Evolutionary conservation across 805 yeast genomes (phyloP).

Genomic region (Lipomyces lipofer): DNA sequence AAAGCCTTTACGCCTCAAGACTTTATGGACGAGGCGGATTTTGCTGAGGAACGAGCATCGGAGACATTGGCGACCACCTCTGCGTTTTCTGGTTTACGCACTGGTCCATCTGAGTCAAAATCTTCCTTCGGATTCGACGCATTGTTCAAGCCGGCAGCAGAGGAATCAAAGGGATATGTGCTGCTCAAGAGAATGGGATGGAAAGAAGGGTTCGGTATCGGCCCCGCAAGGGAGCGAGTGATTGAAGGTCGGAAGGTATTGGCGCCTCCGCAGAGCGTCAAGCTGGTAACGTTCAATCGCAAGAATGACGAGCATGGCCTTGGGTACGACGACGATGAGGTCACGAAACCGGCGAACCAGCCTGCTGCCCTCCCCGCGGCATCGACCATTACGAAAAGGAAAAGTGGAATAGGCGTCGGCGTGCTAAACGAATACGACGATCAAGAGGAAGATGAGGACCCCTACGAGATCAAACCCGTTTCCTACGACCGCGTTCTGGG

Average conservation of each 20-base stretch:
- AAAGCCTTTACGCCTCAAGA: constrained; percentile 33
- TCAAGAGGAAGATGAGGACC: constrained; percentile 31
- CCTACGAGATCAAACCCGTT: constrained; percentile 24
- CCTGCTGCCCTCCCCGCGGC: constrained; percentile 7
- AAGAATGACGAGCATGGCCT: constrained; percentile 25
- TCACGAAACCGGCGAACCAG: not conserved
- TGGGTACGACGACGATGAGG: constrained; percentile 27
- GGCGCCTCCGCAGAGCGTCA: constrained; percentile 28
- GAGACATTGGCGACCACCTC: constrained; percentile 25
- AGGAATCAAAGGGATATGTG: constrained; percentile 67
- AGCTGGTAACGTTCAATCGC: not conserved
- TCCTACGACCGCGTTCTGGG: constrained; percentile 13
- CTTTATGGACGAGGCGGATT: constrained; percentile 42
- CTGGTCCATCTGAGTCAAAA: not conserved
- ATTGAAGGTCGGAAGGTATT: constrained; percentile 20
- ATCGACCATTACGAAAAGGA: constrained; percentile 22
- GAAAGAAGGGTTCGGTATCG: constrained; percentile 78
- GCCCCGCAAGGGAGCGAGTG: constrained; percentile 68
- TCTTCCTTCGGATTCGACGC: not conserved
- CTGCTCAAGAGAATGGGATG: constrained; percentile 78
- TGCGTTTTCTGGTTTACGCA: constrained; percentile 8
- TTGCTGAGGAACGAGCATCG: constrained; percentile 30
- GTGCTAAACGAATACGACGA: constrained; percentile 33
- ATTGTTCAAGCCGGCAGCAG: constrained; percentile 1
- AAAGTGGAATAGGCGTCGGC: constrained; percentile 30